phyloP scores from a whole-genome alignment of 257 asterid species.

The Rubia yunnanensis region DNA sequence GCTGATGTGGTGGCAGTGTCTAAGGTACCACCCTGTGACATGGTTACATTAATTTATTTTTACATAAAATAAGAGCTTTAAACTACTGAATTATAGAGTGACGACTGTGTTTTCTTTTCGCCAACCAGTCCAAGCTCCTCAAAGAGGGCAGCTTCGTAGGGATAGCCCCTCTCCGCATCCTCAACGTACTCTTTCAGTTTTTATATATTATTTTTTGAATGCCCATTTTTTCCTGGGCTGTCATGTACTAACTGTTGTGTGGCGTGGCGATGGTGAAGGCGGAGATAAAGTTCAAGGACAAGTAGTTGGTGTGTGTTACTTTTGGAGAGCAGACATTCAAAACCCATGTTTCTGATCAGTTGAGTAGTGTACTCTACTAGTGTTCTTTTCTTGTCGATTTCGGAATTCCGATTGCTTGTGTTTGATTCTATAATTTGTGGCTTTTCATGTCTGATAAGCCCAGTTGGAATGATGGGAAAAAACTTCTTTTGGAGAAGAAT shows the following conservation, averaged over 20 bases:
- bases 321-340: constrained; percentile 93
- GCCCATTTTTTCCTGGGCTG: too few relatives aligned
- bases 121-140: too few relatives aligned
- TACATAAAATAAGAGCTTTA: too few relatives aligned
- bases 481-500: constrained; percentile 74
- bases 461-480: constrained; percentile 84
- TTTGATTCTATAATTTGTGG: neutral
- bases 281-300: too few relatives aligned
- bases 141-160: too few relatives aligned
- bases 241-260: too few relatives aligned
- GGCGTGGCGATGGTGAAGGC: too few relatives aligned
- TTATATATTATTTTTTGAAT: too few relatives aligned
- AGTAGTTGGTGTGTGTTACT: constrained; percentile 79
- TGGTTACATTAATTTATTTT: constrained; percentile 1
- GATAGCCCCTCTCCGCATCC: too few relatives aligned
- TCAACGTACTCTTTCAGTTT: too few relatives aligned
- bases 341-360: constrained; percentile 74
- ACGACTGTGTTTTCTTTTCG: too few relatives aligned
- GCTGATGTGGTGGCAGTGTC: constrained; percentile 80
- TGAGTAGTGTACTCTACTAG: constrained; percentile 12
- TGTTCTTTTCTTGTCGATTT: neutral
- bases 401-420: neutral
- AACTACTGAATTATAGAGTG: too few relatives aligned
- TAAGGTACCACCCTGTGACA: constrained; percentile 35
- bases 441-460: constrained; percentile 76